These are phyloP conservation scores for Verticillium longisporum DNA, from an alignment of 2,329 filamentous ascomycete species.

Conservation along the genomic window DNA sequence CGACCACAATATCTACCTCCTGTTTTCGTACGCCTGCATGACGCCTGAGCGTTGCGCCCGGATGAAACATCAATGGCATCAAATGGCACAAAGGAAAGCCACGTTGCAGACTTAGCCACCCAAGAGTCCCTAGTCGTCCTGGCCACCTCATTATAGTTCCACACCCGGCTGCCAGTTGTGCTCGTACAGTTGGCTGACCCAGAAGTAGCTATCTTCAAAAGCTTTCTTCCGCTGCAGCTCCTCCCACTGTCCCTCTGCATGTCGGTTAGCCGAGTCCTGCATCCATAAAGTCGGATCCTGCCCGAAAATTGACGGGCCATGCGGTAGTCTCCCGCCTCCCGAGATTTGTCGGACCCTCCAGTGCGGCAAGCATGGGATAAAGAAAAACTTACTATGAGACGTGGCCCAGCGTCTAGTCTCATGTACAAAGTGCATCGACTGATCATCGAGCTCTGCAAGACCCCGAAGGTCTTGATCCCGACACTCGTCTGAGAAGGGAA, in stretches of 20 bases:
- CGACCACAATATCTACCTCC: too few relatives aligned
- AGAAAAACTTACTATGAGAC: constrained; percentile 35
- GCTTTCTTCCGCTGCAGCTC: constrained; percentile 31
- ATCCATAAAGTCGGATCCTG: background rate
- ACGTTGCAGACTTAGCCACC: background rate
- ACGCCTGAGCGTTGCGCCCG: background rate
- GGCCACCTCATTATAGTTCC: constrained; percentile 18
- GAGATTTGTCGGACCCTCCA: background rate
- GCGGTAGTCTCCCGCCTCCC: background rate
- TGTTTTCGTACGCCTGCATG: background rate
- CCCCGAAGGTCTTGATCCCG: constrained; percentile 46
- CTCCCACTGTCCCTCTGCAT: constrained; percentile 36
- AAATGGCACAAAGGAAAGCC: background rate
- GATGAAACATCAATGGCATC: background rate
- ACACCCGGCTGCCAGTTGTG: constrained; percentile 40
- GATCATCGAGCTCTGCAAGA: constrained; percentile 43
- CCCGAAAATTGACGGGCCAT: background rate
- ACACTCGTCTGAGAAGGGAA: constrained; percentile 49
- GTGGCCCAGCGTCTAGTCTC: constrained; percentile 35
- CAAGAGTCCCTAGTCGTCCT: background rate
- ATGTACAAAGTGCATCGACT: constrained; percentile 40
- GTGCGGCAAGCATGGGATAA: background rate
- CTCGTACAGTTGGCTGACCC: constrained; percentile 53
- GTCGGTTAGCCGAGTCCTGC: background rate
- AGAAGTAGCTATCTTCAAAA: constrained; percentile 52